Percentiles rank a stretch among this genome's conserved stretches.
Evolutionary conservation across 2,329 filamentous ascomycete species (phyloP).

Genomic region (Ophiostoma perfectum): DNA sequence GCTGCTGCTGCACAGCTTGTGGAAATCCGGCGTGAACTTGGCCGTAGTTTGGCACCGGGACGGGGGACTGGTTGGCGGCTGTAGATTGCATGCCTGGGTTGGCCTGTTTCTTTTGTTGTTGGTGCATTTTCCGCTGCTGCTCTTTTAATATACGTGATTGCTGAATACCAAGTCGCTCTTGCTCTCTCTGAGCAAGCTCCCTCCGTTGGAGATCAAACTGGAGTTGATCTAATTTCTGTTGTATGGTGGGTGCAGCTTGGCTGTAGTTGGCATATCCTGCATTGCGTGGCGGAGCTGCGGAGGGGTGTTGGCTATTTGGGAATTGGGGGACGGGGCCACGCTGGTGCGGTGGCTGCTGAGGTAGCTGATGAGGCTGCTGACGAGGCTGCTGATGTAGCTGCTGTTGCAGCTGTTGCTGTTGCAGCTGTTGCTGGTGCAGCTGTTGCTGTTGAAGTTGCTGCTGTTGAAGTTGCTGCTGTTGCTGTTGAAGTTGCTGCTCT

Average conservation of each 20-base stretch:
- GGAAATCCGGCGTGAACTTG: not conserved
- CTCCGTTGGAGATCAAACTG: not conserved
- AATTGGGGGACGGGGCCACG: no score
- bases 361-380: no score
- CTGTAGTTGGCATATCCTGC: not conserved
- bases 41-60: not conserved
- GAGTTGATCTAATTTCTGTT: not conserved
- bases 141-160: not conserved
- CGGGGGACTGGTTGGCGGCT: not conserved
- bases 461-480: not conserved
- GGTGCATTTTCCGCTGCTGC: not conserved
- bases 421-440: not conserved
- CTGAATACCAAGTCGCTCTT: not conserved
- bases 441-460: not conserved
- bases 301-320: no score
- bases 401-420: not conserved
- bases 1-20: not conserved
- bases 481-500: slow-evolving; percentile 8
- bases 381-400: not conserved
- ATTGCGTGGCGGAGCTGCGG: not conserved
- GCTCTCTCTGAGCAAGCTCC: not conserved
- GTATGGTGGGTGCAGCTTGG: not conserved
- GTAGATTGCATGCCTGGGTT: not conserved
- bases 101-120: not conserved
- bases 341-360: no score